Evolutionary conservation across 331 rosid genomes (phyloP).

Genomic region (Erythrophleum ivorense): DNA sequence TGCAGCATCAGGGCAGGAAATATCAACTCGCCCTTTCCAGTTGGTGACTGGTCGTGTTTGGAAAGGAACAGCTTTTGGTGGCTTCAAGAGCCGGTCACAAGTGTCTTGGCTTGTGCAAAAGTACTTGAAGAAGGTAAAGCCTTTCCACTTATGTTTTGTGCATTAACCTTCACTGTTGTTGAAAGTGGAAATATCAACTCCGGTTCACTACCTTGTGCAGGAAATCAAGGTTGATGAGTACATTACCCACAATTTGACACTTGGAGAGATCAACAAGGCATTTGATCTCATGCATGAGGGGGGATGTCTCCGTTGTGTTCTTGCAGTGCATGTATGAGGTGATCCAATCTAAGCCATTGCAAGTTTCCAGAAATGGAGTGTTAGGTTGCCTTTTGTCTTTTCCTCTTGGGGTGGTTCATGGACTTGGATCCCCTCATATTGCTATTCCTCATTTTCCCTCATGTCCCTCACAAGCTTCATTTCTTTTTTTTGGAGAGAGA

Average conservation of each 20-base stretch:
- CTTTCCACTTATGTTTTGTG: slow-evolving; percentile 4
- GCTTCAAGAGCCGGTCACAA: slow-evolving; percentile 95
- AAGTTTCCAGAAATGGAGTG: slow-evolving; percentile 26
- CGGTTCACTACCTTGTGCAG: slow-evolving; percentile 41
- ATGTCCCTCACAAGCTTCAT: no score
- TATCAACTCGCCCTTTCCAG: slow-evolving; percentile 93
- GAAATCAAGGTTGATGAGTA: slow-evolving; percentile 97
- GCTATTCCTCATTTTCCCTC: no score
- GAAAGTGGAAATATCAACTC: neutral
- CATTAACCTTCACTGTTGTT: neutral
- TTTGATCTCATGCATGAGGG: slow-evolving; percentile 89
- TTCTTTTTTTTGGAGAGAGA: no score
- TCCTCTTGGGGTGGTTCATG: neutral
- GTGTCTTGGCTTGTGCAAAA: slow-evolving; percentile 95
- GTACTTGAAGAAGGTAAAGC: slow-evolving; percentile 89
- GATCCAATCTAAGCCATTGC: neutral
- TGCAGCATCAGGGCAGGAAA: slow-evolving; percentile 96
- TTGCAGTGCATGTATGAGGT: slow-evolving; percentile 51
- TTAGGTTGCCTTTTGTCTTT: slow-evolving; percentile 21
- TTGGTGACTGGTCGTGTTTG: slow-evolving; percentile 97
- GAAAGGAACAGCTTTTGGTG: slow-evolving; percentile 99
- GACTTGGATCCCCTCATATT: no score
- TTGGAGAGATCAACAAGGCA: slow-evolving; percentile 82
- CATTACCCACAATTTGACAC: slow-evolving; percentile 81
- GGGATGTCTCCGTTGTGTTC: slow-evolving; percentile 93